Percentiles rank a stretch among this genome's conserved stretches.
phyloP scores from a whole-genome alignment of 148 eudicot genomes.

The Simmondsia chinensis region DNA sequence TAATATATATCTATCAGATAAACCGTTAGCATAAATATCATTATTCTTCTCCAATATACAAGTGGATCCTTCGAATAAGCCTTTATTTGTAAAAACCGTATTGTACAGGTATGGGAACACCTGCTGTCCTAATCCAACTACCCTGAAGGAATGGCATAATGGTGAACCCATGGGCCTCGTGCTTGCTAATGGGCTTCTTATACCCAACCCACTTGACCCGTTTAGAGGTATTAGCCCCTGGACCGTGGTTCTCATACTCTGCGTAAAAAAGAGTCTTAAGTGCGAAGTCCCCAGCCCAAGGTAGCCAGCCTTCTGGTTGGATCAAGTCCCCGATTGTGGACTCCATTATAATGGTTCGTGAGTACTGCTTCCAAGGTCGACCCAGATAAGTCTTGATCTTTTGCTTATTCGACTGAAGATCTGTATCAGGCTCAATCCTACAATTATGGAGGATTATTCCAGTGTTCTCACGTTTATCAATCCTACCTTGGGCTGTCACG shows the following conservation, averaged over 20 bases:
- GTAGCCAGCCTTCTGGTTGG: conserved; percentile 64
- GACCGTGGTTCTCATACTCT: conserved; percentile 53
- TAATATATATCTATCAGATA: too few relatives aligned
- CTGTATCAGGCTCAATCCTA: conserved; percentile 30
- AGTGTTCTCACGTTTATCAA: conserved; percentile 34
- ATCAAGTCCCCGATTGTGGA: conserved; percentile 41
- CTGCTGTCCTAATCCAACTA: conserved; percentile 17
- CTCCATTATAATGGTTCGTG: conserved; percentile 68
- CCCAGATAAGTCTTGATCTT: conserved; percentile 56
- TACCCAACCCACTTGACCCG: conserved; percentile 73
- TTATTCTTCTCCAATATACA: too few relatives aligned
- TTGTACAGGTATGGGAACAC: conserved; percentile 14
- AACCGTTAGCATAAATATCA: too few relatives aligned
- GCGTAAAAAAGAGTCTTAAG: conserved; percentile 53
- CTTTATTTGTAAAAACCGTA: conserved; percentile 19
- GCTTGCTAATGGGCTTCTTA: conserved; percentile 28
- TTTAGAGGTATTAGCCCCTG: conserved; percentile 29
- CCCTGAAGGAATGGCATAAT: conserved; percentile 54
- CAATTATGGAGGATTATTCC: conserved; percentile 63
- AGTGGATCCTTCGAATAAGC: too few relatives aligned
- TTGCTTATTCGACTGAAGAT: conserved; percentile 23
- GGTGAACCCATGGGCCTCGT: conserved; percentile 43
- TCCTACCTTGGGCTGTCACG: conserved; percentile 62
- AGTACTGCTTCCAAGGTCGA: conserved; percentile 64
- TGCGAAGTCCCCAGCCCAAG: conserved; percentile 36